A percentile compares a stretch with the other conserved stretches of the same genome.
Evolutionary conservation across 2,329 filamentous ascomycete genomes (phyloP).

Genomic region (Sclerotinia sclerotiorum): DNA sequence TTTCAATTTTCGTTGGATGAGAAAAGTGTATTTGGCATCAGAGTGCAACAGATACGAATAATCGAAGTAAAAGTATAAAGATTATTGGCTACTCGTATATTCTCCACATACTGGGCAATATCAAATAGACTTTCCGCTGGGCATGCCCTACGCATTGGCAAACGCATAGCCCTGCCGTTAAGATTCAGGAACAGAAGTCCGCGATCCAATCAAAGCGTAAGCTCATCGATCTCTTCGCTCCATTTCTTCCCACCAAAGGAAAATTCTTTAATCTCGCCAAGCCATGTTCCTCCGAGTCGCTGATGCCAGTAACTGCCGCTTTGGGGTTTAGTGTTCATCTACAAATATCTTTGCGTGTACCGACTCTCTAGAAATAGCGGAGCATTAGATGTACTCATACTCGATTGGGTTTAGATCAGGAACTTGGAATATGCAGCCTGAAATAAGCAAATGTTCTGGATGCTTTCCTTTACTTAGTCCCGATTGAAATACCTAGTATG

Average conservation of each 20-base stretch:
- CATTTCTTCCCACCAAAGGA: constrained; percentile 13
- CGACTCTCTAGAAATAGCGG: not conserved
- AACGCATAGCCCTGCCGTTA: constrained; percentile 13
- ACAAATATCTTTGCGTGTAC: not conserved
- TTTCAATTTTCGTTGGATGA: not conserved
- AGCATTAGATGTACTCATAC: not conserved
- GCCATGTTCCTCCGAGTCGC: not conserved
- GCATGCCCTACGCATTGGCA: constrained; percentile 11
- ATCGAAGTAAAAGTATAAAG: not conserved
- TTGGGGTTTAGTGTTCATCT: not conserved
- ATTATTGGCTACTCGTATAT: not conserved
- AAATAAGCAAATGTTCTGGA: constrained; percentile 19
- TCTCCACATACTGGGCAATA: not conserved
- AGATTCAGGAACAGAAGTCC: constrained; percentile 9
- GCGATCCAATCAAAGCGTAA: constrained; percentile 22
- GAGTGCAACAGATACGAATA: not conserved
- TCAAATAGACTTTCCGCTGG: not conserved
- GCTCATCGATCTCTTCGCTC: constrained; percentile 3
- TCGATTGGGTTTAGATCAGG: not conserved
- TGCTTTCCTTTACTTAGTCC: constrained; percentile 8
- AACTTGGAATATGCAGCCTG: constrained; percentile 9
- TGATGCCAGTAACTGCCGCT: not conserved
- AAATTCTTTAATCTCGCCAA: constrained; percentile 15
- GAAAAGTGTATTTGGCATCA: not conserved
- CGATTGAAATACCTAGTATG: constrained; percentile 7